Percentiles rank a stretch among this genome's conserved stretches.
phyloP scores from a whole-genome alignment of 2,329 filamentous ascomycete species.

The Fusarium sp. region DNA sequence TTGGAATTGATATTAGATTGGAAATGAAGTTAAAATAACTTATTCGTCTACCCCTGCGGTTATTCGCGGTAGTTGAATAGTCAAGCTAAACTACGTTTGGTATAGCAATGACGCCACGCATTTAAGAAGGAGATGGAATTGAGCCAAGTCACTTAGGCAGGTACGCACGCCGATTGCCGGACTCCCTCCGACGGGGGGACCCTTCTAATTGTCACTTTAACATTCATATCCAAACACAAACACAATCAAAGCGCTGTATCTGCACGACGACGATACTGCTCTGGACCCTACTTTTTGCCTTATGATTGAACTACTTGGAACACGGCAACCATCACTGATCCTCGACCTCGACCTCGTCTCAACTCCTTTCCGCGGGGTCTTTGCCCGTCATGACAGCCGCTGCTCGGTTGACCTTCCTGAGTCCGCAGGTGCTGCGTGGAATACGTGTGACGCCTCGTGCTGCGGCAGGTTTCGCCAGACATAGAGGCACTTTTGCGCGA shows the following conservation, averaged over 20 bases:
- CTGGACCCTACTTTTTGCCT: neutral
- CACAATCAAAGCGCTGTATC: neutral
- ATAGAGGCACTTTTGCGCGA: constrained; percentile 60
- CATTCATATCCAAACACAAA: constrained; percentile 1
- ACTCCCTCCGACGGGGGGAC: constrained; percentile 30
- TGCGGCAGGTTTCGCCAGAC: constrained; percentile 52
- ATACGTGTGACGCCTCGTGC: constrained; percentile 50
- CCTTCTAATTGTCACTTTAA: neutral
- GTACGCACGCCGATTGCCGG: constrained; percentile 39
- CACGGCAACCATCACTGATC: constrained; percentile 22
- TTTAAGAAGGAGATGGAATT: constrained; percentile 18
- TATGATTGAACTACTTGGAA: constrained; percentile 30
- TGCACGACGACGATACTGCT: neutral
- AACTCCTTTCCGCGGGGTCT: constrained; percentile 6
- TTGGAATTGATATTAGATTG: neutral
- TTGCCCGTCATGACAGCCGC: constrained; percentile 68
- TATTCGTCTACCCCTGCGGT: constrained; percentile 13
- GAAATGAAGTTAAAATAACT: neutral
- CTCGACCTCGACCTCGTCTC: neutral
- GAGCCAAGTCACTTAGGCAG: constrained; percentile 32
- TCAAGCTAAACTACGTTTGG: constrained; percentile 8
- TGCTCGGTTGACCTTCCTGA: constrained; percentile 73
- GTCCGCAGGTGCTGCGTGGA: constrained; percentile 73
- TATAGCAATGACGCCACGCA: constrained; percentile 40
- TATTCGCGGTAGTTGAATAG: constrained; percentile 33